Percentiles rank a stretch among this genome's conserved stretches.
phyloP scores from a whole-genome alignment of 257 asterid species.

The Eucommia ulmoides region DNA sequence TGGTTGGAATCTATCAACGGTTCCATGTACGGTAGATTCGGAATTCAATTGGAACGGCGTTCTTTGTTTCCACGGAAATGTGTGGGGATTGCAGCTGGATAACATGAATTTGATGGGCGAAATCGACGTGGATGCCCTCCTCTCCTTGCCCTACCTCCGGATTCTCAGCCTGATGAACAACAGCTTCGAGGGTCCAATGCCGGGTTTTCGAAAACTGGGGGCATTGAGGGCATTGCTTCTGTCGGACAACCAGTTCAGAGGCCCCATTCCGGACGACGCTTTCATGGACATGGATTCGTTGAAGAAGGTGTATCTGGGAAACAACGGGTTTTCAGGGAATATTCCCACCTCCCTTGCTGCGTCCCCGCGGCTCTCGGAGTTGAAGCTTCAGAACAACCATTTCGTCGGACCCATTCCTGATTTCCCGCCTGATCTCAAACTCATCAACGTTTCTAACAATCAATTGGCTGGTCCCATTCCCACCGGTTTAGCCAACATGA shows the following conservation, averaged over 20 bases:
- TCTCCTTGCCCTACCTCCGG: constrained; percentile 31
- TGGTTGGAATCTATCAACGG: constrained; percentile 37
- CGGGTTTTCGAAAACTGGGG: constrained; percentile 72
- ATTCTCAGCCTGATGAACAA: constrained; percentile 70
- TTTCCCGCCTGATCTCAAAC: constrained; percentile 28
- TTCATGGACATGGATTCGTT: constrained; percentile 60
- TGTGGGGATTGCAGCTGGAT: constrained; percentile 77
- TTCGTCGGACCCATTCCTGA: constrained; percentile 56
- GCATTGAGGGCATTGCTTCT: constrained; percentile 59
- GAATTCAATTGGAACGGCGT: constrained; percentile 56
- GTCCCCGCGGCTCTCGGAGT: constrained; percentile 44
- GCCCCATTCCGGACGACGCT: constrained; percentile 46
- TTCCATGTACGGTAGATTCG: constrained; percentile 52
- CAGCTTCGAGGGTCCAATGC: constrained; percentile 62
- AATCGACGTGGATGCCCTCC: constrained; percentile 53
- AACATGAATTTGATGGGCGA: constrained; percentile 58
- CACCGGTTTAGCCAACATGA: constrained; percentile 24
- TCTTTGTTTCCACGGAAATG: constrained; percentile 51
- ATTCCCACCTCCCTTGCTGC: constrained; percentile 53
- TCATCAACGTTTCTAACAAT: constrained; percentile 58
- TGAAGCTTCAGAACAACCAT: constrained; percentile 57
- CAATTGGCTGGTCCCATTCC: constrained; percentile 73
- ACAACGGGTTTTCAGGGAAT: constrained; percentile 47
- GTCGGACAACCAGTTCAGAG: constrained; percentile 61
- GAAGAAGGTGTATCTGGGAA: constrained; percentile 55